A percentile compares a stretch with the other conserved stretches of the same genome.
Evolutionary conservation across 805 yeast genomes (phyloP).

Genomic region (Suhomyces sp.): DNA sequence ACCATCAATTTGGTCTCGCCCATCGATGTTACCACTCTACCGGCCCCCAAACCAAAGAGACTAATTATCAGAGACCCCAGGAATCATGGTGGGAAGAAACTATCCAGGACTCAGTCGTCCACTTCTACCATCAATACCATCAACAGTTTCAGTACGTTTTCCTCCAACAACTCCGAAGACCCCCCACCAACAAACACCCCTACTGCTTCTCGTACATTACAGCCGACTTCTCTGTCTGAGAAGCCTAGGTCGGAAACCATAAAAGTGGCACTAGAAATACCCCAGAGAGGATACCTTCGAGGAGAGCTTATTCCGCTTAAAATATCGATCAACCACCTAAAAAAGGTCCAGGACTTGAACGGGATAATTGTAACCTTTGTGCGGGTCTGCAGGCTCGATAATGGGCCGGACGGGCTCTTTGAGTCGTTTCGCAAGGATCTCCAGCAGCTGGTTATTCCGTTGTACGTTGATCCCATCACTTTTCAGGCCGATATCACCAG

Average conservation of each 20-base stretch:
- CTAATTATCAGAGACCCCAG: slow-evolving; percentile 59
- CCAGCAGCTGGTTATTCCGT: slow-evolving; percentile 71
- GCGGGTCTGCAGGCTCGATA: slow-evolving; percentile 66
- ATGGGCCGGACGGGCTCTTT: slow-evolving; percentile 56
- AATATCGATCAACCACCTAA: slow-evolving; percentile 63
- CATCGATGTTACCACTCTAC: slow-evolving; percentile 64
- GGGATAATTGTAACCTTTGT: slow-evolving; percentile 80
- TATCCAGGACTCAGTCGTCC: slow-evolving; percentile 35
- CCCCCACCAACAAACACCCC: not conserved
- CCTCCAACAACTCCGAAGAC: slow-evolving; percentile 31
- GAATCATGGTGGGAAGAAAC: slow-evolving; percentile 11
- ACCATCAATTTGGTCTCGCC: slow-evolving; percentile 65
- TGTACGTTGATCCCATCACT: slow-evolving; percentile 70
- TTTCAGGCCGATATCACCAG: slow-evolving; percentile 57
- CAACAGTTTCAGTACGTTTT: slow-evolving; percentile 28
- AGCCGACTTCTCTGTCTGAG: too few species aligned
- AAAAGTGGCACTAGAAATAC: slow-evolving; percentile 33
- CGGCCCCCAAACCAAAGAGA: slow-evolving; percentile 63
- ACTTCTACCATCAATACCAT: slow-evolving; percentile 28
- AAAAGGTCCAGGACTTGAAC: slow-evolving; percentile 61
- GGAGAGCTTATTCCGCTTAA: slow-evolving; percentile 80
- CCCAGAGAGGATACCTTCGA: slow-evolving; percentile 68
- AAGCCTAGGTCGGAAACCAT: slow-evolving; percentile 25
- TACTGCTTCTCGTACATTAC: too few species aligned
- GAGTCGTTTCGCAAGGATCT: slow-evolving; percentile 82